Base-by-base conservation (phyloP, 768 basidiomycete genomes). In the Xerocomus potaroensis region DNA sequence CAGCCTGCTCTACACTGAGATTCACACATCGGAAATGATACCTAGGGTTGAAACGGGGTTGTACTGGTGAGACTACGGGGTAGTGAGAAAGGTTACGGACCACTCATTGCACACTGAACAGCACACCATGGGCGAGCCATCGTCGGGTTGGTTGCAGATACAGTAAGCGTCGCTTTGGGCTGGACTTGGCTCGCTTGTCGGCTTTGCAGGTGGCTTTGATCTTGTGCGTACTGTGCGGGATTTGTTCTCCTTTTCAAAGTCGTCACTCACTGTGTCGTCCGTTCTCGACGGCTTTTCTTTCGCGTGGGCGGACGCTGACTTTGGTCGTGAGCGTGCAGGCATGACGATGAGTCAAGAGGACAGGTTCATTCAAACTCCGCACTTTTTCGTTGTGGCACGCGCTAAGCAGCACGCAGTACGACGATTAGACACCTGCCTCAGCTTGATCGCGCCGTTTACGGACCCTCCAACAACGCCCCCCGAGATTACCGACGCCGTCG, bases 21-120 rank as follows among this genome's bases (percentile, higher is more conserved):
- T 77, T 69, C 9, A 91, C 74, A 66, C 90, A 92, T n/a, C 68
- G 66, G 56, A 91, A 91, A 64, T 92, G 90, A 65, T 81, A 90
- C 90, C 90, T 92, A 43, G 5, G n/a, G 42, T 9, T 27, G 22
- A n/a, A 8, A 31, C n/a, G n/a, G 41, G 46, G 48, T 27, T 29
- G 22, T 15, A 30, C 7, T 35, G 23, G 40, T 59, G 50, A 50
- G 38, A 16, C n/a, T 21, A 48, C 26, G 8, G 33, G 18, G n/a
- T 16, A n/a, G 47, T 3, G 23, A n/a, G 21, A 8, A 23, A 23
- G 38, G 5, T 22, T 10, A 65, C 79, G 55, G 54, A 84, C 90
- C 89, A 91, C 52, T 82, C 81, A 21, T 69, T 72, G 63, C 90
- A 92, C 42, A 76, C 70, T 21, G 78, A 74, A 60, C 90, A 92